Conservation (phyloP, 495 filamentous ascomycete species). For the Oidiodendron maius region DNA sequence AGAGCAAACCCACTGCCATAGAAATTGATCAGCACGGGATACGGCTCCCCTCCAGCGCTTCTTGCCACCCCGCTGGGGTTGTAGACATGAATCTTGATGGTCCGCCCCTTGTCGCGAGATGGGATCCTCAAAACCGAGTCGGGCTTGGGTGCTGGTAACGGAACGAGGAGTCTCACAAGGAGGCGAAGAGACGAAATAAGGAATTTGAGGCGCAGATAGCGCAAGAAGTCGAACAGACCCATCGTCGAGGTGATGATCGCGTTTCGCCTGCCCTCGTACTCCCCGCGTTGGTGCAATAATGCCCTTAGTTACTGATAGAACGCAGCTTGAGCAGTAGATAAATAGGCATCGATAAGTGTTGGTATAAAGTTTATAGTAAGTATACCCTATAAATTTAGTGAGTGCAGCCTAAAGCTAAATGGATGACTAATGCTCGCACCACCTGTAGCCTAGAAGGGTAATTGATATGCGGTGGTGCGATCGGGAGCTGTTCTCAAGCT, state of each 20-base stretch:
- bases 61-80: constrained; percentile 18
- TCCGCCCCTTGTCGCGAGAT: constrained; percentile 35
- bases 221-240: constrained; percentile 5
- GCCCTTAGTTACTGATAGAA: too few species aligned
- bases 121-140: constrained; percentile 34
- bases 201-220: constrained; percentile 8
- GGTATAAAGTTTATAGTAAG: too few species aligned
- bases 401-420: too few species aligned
- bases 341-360: too few species aligned
- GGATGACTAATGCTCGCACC: too few species aligned
- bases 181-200: constrained; percentile 6
- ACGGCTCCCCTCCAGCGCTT: constrained; percentile 16
- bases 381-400: too few species aligned
- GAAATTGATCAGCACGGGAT: constrained; percentile 39
- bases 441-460: too few species aligned
- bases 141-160: constrained; percentile 16
- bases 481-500: too few species aligned
- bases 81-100: constrained; percentile 42
- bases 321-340: too few species aligned
- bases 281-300: too few species aligned
- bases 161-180: constrained; percentile 5
- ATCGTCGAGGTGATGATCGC: background rate
- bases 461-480: too few species aligned
- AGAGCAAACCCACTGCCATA: constrained; percentile 38
- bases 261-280: constrained; percentile 1